Base-by-base conservation (phyloP, 768 basidiomycete genomes). In the Royoungia palumana region DNA sequence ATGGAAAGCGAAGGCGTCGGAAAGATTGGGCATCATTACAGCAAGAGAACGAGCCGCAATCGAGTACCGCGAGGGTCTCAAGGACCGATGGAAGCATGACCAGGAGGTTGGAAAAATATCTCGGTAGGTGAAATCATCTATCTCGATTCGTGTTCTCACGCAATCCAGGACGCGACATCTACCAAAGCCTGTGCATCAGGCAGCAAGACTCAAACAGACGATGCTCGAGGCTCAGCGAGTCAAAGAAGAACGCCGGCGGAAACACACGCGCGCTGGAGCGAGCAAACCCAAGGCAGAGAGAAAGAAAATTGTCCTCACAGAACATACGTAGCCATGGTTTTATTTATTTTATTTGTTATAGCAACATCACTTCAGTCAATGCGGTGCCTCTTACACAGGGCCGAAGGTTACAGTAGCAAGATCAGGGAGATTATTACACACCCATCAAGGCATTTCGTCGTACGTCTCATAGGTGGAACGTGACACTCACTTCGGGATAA, bases 1-100 rank as follows among this genome's bases (percentile, higher is more conserved):
- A 62, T 96, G 94, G 94, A 97, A 97, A 66, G 84, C 90, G 19
- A 87, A 89, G 49, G 91, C 94, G 1, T 86, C 89, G 0, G 93
- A 94, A 57, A 94, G 90, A 66, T 75, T 99, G 30, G 96, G 95
- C 9, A 80, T 96, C 24, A 72, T 97, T 55, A 93, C 91, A 44
- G 86, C 90, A 14, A 78, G 93, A 47, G 95, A 98, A 65, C 80
- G 91, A 38, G 89, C 93, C 3, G 82, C 88, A 9, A 88, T 94
- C 55, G 94, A 98, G 67, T 98, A 98, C 71, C 77, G 96, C 19
- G 85, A 90, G 30, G 86, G 80, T 52, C 82, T 99, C 50, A 83
- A 87, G 63, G 82, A 93, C 56, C 77, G 89, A 56, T 99, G 94
- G 94, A 87, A 86, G 65, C 76, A 83, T 54, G 92, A 95, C 62